Evolutionary conservation across 441 rosid species (phyloP).

Genomic region (Kokia cookei): DNA sequence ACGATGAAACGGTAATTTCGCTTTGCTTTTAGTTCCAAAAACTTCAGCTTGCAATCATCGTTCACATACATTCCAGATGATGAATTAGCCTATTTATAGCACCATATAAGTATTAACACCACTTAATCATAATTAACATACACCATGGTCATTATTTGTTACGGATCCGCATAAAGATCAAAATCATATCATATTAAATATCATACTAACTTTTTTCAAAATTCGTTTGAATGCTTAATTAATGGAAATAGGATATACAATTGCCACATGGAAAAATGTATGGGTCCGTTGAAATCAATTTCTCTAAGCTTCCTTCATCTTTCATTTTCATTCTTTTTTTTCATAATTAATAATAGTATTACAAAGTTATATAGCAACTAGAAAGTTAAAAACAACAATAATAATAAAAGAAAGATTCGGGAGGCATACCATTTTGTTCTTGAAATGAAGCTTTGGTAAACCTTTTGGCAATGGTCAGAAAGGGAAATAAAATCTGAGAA

Average conservation of each 20-base stretch:
- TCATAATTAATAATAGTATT: not conserved
- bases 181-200: no score
- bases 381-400: no score
- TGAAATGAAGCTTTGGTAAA: not conserved
- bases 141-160: not conserved
- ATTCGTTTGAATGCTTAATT: not conserved
- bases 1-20: constrained; percentile 54
- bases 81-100: constrained; percentile 38
- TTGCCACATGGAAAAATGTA: not conserved
- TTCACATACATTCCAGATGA: constrained; percentile 73
- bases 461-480: not conserved
- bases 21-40: constrained; percentile 59
- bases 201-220: no score
- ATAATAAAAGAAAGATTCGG: not conserved
- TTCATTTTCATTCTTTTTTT: not conserved
- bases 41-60: constrained; percentile 64
- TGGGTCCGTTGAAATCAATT: not conserved
- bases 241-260: no score
- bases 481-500: not conserved
- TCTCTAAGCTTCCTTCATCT: not conserved
- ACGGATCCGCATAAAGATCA: no score
- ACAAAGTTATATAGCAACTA: not conserved
- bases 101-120: not conserved
- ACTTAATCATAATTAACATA: not conserved
- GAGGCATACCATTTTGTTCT: constrained; percentile 1